Evolutionary conservation across 192 early-diverging fungal species (phyloP).

Genomic region (Backusella psychrophila): DNA sequence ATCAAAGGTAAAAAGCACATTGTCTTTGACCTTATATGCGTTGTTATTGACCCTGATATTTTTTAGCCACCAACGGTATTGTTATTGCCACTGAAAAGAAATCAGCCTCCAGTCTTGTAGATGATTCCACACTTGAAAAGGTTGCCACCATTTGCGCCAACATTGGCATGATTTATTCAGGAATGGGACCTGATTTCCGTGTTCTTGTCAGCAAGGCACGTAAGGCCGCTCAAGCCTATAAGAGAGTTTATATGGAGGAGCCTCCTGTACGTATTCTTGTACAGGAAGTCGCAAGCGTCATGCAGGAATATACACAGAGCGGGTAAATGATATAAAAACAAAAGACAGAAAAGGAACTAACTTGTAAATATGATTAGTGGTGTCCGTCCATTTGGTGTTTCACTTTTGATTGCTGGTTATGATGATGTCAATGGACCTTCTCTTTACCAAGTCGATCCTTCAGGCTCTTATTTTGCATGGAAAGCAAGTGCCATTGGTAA

Average conservation of each 20-base stretch:
- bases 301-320: conserved; percentile 99
- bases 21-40: neutral
- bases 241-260: conserved; percentile 89
- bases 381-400: conserved; percentile 99
- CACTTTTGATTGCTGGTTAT: conserved; percentile 91
- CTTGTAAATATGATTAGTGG: conserved; percentile 57
- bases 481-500: conserved; percentile 99
- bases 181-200: conserved; percentile 98
- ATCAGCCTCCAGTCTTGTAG: conserved; percentile 87
- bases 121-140: conserved; percentile 90
- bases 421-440: conserved; percentile 85
- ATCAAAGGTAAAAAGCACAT: conserved; percentile 74
- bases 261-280: conserved; percentile 95
- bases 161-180: conserved; percentile 98
- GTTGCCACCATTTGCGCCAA: conserved; percentile 86
- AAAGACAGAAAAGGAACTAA: neutral
- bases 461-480: conserved; percentile 98
- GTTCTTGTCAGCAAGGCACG: conserved; percentile 93
- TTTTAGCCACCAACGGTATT: conserved; percentile 88
- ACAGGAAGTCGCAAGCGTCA: conserved; percentile 93
- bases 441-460: conserved; percentile 99
- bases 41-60: neutral
- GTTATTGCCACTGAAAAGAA: conserved; percentile 99
- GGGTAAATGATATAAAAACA: conserved; percentile 53
- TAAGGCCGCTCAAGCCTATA: conserved; percentile 96